Evolutionary conservation across 352 stramenopile genomes (phyloP), one percentile per base, ranked within the genome.

Genomic region (Globisporangium apiculatum): DNA sequence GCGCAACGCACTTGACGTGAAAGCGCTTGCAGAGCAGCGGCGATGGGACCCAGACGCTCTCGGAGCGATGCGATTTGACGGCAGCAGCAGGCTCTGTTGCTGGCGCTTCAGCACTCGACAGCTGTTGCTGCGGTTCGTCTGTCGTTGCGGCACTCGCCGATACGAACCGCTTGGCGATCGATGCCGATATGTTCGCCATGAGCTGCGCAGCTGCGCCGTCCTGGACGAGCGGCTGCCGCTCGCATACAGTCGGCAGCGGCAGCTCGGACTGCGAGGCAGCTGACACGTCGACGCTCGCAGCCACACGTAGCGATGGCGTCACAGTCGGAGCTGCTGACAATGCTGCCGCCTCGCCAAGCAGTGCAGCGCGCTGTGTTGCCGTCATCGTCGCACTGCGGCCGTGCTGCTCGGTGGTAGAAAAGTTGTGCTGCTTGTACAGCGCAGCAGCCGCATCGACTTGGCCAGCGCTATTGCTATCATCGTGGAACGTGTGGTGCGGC

Each of bases 21-120:
- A 92, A 95, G 5, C 85, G 85, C 60, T 95, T 95, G 65, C 85
- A 93, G 0, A 95, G 68, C 18, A 95, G 50, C 8, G 71, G 64
- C 37, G 78, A 81, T 5, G 85, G 85, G 31, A 86, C 73, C 81
- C 83, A 95, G 9, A 61, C 36, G 53, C 58, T 71, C 60, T 87
- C 66, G 3, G 68, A 82, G 9, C 83, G 75, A 45, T 68, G 64
- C 15, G 79, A 88, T 8, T 62, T 55, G 58, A 88, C 86, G 11
- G 17, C 40, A 42, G 43, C 56, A n/a, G 55, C 17, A 18, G 43
- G 12, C 15, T 17, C 59, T 36, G 12, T 11, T 41, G 15, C 7
- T 5, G 18, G 3, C 62, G 50, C 38, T 61, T 48, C 38, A 31
- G 54, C 48, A 38, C 46, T 48, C 24, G 24, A 31, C 24, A 31